These are phyloP conservation scores for Salicornia ramosissima DNA, from an alignment of 148 eudicot species.

Conservation along the genomic window DNA sequence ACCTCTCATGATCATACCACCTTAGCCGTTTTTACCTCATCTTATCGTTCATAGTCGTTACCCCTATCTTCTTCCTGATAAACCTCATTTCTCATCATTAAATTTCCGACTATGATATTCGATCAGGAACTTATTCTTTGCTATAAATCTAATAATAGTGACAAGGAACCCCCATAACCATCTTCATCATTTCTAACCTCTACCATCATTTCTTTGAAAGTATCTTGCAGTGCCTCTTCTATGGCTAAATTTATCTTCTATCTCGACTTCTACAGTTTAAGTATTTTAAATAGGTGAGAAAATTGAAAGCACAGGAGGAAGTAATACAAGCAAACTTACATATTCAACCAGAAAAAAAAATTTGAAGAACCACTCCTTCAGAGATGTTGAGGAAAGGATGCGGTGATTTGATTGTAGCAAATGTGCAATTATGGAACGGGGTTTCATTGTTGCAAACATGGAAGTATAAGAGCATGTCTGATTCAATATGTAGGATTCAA, in stretches of 20 bases:
- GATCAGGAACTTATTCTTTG: constrained; percentile 35
- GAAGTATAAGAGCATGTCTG: too few species aligned
- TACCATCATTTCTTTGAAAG: constrained; percentile 37
- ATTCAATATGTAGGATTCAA: too few species aligned
- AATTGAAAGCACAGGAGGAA: not conserved
- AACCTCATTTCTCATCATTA: constrained; percentile 42
- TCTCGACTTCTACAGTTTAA: constrained; percentile 1
- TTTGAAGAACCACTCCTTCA: not conserved
- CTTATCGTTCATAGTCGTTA: too few species aligned
- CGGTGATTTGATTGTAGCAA: too few species aligned
- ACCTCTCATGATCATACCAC: too few species aligned
- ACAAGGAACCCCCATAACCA: constrained; percentile 70
- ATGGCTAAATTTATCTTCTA: not conserved
- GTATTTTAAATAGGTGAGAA: not conserved
- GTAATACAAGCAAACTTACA: not conserved
- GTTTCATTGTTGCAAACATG: too few species aligned
- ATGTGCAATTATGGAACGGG: too few species aligned
- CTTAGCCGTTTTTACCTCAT: too few species aligned
- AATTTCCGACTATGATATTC: constrained; percentile 50
- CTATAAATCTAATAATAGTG: constrained; percentile 32
- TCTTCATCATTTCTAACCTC: constrained; percentile 70
- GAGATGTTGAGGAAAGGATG: too few species aligned
- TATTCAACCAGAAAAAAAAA: not conserved
- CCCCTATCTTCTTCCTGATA: too few species aligned
- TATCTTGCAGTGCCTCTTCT: constrained; percentile 12